Base-by-base conservation (phyloP, 257 asterid species). In the Thymus quinquecostatus region DNA sequence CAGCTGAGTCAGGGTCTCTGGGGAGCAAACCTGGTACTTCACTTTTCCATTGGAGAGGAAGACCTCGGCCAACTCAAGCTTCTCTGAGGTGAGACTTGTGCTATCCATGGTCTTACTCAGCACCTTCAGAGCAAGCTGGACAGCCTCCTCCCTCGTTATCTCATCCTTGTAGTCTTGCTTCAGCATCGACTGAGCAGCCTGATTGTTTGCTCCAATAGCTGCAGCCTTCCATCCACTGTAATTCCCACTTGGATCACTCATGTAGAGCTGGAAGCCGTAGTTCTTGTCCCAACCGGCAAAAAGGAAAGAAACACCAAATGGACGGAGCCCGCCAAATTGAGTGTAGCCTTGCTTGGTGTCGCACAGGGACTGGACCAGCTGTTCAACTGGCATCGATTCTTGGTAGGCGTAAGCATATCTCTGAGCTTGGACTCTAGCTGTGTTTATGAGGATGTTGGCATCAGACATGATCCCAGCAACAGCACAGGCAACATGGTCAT, bases 211-310 rank as follows among this genome's bases (percentile, higher is more conserved):
- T 47, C 98, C 98, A 41, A 92, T 88, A 44, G 96, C 96, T 41
- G 98, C 96, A 14, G 98, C 96, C 72, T 92, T 92, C 98, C 96
- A 92, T 29, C 98, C 98, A 65, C 92, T 87, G 68, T 86, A 92
- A 75, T 92, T 92, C 57, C 98, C 98, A 86, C 98, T 92, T 7
- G 98, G 98, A 70, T 92, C 98, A 9, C 98, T 92, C 98, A 92
- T 86, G 83, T 88, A 92, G 8, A 92, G 98, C 88, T 92, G 98
- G 65, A 92, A 92, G 5, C 96, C 98, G 4, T 87, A 92, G 79
- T 92, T 92, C 29, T 92, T 92, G 70, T 92, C 98, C 96, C 98
- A 89, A 41, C 98, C 96, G 6, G 98, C 98, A 79, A 92, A 92
- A 28, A 92, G 94, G 69, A 92, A 92, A 0, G 98, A 92, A 70